These are phyloP conservation scores for Amanita muscaria DNA, from an alignment of 768 basidiomycete genomes.

Conservation along the genomic window DNA sequence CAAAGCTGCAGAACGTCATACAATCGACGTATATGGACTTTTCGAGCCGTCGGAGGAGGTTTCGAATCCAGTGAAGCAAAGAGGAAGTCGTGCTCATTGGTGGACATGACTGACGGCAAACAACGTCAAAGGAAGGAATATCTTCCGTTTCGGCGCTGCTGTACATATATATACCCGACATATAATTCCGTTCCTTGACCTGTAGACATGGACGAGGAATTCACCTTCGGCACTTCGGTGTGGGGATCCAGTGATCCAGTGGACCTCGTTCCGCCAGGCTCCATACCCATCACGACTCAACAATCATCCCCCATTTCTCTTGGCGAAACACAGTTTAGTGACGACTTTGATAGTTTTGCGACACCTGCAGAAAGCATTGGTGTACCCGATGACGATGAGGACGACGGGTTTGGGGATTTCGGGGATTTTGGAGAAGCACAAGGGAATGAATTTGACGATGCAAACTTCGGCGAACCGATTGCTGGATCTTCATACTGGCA, in stretches of 20 bases:
- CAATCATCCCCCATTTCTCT: constrained; percentile 16
- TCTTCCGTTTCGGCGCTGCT: constrained; percentile 6
- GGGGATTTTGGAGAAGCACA: constrained; percentile 75
- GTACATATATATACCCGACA: constrained; percentile 1
- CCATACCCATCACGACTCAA: constrained; percentile 16
- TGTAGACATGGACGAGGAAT: constrained; percentile 56
- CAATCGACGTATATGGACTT: constrained; percentile 65
- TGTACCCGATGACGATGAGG: constrained; percentile 42
- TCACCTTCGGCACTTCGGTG: constrained; percentile 63
- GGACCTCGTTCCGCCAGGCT: constrained; percentile 21
- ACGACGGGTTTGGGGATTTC: constrained; percentile 84
- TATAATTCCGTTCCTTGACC: not conserved
- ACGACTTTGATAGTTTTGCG: constrained; percentile 60
- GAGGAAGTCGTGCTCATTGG: constrained; percentile 39
- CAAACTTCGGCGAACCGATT: constrained; percentile 29
- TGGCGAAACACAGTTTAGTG: constrained; percentile 29
- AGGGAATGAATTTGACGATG: constrained; percentile 28
- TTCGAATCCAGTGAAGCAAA: constrained; percentile 52
- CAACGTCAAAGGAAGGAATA: constrained; percentile 21
- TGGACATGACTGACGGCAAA: constrained; percentile 22
- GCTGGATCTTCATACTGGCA: constrained; percentile 49
- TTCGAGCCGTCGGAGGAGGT: constrained; percentile 44
- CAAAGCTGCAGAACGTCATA: constrained; percentile 67
- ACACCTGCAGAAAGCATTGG: constrained; percentile 26
- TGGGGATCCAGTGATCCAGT: constrained; percentile 48